A percentile compares a stretch with the other conserved stretches of the same genome.
phyloP scores from a whole-genome alignment of 805 yeast genomes.

The Torulaspora quercuum region DNA sequence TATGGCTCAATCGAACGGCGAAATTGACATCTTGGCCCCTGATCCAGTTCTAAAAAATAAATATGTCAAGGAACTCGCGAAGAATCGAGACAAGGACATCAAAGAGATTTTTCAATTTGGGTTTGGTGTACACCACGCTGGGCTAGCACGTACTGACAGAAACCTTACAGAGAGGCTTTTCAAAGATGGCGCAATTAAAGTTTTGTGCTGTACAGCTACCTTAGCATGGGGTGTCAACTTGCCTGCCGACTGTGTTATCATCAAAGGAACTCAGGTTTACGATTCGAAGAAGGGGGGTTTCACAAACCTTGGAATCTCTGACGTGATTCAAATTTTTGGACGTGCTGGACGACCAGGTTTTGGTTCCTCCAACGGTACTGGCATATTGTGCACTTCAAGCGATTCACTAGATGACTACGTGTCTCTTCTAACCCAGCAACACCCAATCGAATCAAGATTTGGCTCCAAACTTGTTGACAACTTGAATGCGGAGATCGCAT shows the following conservation, averaged over 20 bases:
- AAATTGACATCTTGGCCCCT: slow-evolving; percentile 43
- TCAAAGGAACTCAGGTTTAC: slow-evolving; percentile 95
- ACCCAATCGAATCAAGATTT: slow-evolving; percentile 88
- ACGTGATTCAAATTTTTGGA: slow-evolving; percentile 96
- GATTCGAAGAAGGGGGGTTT: slow-evolving; percentile 94
- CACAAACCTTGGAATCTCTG: slow-evolving; percentile 89
- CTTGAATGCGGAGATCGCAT: slow-evolving; percentile 90
- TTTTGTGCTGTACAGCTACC: slow-evolving; percentile 93
- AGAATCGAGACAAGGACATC: slow-evolving; percentile 72
- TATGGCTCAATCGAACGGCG: slow-evolving; percentile 62
- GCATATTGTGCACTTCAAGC: slow-evolving; percentile 78
- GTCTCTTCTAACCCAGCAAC: slow-evolving; percentile 87
- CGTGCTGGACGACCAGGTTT: slow-evolving; percentile 99
- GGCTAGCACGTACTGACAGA: slow-evolving; percentile 88
- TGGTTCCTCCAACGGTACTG: slow-evolving; percentile 81
- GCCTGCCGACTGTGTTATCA: slow-evolving; percentile 96
- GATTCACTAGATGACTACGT: slow-evolving; percentile 85
- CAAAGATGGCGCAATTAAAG: slow-evolving; percentile 78
- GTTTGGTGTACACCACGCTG: slow-evolving; percentile 96
- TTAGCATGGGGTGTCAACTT: slow-evolving; percentile 99
- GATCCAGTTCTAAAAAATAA: slow-evolving; percentile 31
- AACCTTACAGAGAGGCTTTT: slow-evolving; percentile 87
- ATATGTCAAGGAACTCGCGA: slow-evolving; percentile 61
- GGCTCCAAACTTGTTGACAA: slow-evolving; percentile 81
- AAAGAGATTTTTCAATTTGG: slow-evolving; percentile 77